Conservation (phyloP, 768 basidiomycete species). For the Lactifluus rugatus region DNA sequence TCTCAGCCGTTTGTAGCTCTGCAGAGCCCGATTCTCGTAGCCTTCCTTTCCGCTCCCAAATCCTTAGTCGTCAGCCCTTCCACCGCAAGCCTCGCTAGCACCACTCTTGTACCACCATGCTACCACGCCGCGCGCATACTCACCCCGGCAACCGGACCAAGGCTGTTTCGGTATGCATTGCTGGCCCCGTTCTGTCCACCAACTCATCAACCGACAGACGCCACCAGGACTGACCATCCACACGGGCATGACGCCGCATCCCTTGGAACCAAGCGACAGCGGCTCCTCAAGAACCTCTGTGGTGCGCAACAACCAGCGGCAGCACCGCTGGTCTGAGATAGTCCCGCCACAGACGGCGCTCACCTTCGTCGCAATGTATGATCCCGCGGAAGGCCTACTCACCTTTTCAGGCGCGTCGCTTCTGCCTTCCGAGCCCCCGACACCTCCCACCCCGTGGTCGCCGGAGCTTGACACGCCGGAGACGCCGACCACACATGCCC, state of each 20-base stretch:
- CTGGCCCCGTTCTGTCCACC: neutral
- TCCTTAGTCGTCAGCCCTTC: neutral
- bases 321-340: conserved; percentile 45
- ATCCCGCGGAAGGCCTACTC: conserved; percentile 46
- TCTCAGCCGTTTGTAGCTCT: conserved; percentile 5
- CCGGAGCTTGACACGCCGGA: conserved; percentile 3
- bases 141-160: conserved; percentile 4
- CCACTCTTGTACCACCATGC: neutral
- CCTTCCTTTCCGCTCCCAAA: neutral
- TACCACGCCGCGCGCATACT: conserved; percentile 6
- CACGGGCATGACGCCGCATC: neutral
- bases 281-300: neutral
- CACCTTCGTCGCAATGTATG: conserved; percentile 53
- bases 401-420: conserved; percentile 46
- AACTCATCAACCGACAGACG: conserved; percentile 3
- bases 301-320: neutral
- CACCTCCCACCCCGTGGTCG: neutral
- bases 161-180: conserved; percentile 2
- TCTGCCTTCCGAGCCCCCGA: conserved; percentile 24
- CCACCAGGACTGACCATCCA: conserved; percentile 2
- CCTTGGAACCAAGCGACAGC: neutral
- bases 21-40: conserved; percentile 7
- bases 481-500: conserved; percentile 18
- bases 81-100: neutral
- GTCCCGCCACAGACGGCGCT: conserved; percentile 46